These are phyloP conservation scores for Penicillium longicatenatum DNA, from an alignment of 495 filamentous ascomycete species.

Conservation along the genomic window DNA sequence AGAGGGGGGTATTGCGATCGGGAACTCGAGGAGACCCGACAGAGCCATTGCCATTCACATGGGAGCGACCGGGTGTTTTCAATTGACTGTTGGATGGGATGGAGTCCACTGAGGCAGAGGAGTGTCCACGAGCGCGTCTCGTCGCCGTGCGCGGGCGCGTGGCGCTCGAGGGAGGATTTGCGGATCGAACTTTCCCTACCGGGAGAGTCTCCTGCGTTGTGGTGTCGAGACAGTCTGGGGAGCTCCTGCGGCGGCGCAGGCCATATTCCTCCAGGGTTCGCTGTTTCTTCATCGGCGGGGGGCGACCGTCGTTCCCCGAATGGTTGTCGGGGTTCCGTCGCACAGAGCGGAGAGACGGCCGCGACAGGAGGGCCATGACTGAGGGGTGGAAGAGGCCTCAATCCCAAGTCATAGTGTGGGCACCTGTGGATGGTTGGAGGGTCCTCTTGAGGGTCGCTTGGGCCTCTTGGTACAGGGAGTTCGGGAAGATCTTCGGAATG, in stretches of 20 bases:
- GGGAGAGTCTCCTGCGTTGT: slow-evolving; percentile 17
- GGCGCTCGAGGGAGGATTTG: slow-evolving; percentile 23
- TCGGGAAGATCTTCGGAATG: slow-evolving; percentile 7
- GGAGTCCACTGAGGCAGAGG: slow-evolving; percentile 23
- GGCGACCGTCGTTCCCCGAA: slow-evolving; percentile 21
- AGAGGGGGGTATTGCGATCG: slow-evolving; percentile 18
- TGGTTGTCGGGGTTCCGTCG: slow-evolving; percentile 31
- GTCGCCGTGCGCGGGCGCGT: slow-evolving; percentile 26
- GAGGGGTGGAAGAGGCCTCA: slow-evolving; percentile 4
- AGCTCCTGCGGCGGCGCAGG: slow-evolving; percentile 38
- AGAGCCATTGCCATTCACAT: slow-evolving; percentile 24
- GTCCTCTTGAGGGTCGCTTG: not conserved
- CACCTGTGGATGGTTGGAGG: not conserved
- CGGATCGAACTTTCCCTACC: slow-evolving; percentile 21
- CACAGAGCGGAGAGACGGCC: slow-evolving; percentile 39
- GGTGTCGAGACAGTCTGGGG: slow-evolving; percentile 44
- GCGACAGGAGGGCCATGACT: slow-evolving; percentile 44
- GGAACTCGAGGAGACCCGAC: slow-evolving; percentile 16
- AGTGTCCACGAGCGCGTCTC: slow-evolving; percentile 23
- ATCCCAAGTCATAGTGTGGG: slow-evolving; percentile 20
- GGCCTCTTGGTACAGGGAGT: slow-evolving; percentile 1
- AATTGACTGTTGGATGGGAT: slow-evolving; percentile 21
- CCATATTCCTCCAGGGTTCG: slow-evolving; percentile 25
- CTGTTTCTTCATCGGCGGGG: slow-evolving; percentile 36
- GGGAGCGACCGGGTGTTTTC: slow-evolving; percentile 19